Evolutionary conservation across 805 yeast genomes (phyloP), one percentile per base, ranked within the genome.

Genomic region (Candida yuanshanica): DNA sequence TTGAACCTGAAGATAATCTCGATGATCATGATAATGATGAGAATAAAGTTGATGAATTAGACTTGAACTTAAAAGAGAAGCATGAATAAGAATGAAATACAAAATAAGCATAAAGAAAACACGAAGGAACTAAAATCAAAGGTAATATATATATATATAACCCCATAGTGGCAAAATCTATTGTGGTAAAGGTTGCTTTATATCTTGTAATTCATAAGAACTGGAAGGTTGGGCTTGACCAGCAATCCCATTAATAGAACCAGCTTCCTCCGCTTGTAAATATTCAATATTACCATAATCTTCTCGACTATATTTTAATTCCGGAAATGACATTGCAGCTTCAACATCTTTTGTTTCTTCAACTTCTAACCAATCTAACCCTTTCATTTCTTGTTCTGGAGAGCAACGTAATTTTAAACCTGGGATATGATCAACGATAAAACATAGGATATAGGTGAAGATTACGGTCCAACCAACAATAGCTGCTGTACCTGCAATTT

Each of bases 401-500:
- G 59, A 35, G 7, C 68, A 73, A 53, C 74, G 68, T 48, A 75
- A 56, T 42, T 68, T 59, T 39, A 65, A 58, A 4, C 79, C 79
- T 10, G 81, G 81, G 37, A 74, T 72, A 40, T 65, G 58, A 51
- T 76, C 75, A 34, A 76, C 70, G 14, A 68, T 47, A 46, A 68
- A 70, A 46, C 75, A 70, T 41, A 74, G 62, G 1, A 62, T 51
- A 41, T 64, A 53, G 0, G 79, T 72, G 40, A 66, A 64, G 17
- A 62, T 63, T 21, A 59, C 56, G 11, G 77, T 65, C 79, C 79
- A 75, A 2, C 62, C 65, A 4, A 59, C 50, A 41, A 64, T 66
- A 1, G 74, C 49, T 25, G 52, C 48, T 10, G 50, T 41, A 33
- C 69, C 74, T 62, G 89, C 96, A 38, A 91, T 62, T 65, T 91